These are phyloP conservation scores for Colletotrichum cordylinicola DNA, from an alignment of 2,329 filamentous ascomycete genomes.

Conservation along the genomic window DNA sequence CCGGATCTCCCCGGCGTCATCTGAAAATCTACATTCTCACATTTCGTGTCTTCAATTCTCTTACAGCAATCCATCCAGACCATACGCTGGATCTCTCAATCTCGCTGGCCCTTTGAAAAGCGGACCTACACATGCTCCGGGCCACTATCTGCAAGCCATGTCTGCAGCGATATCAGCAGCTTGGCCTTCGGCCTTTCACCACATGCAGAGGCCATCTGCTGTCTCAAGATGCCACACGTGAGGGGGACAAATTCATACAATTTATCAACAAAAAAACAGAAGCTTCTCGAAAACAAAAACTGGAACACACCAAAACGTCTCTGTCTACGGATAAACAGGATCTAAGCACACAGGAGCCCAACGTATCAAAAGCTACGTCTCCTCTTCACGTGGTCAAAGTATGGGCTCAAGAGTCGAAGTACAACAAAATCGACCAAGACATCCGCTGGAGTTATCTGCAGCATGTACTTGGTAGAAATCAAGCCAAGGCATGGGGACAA, in stretches of 20 bases:
- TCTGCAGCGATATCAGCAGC: neutral
- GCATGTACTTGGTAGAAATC: neutral
- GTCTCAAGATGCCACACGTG: neutral
- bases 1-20: neutral
- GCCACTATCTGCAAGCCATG: neutral
- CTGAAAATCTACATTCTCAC: neutral
- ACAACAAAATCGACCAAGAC: neutral
- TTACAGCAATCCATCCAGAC: neutral
- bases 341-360: neutral
- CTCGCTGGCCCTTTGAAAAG: neutral
- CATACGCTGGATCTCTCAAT: neutral
- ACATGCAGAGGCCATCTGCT: neutral
- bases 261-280: neutral
- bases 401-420: neutral
- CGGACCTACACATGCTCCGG: neutral
- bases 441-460: neutral
- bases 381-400: neutral
- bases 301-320: neutral
- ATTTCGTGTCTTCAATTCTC: neutral
- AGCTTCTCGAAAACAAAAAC: constrained; percentile 20
- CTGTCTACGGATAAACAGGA: neutral
- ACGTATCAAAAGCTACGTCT: neutral
- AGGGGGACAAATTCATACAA: neutral
- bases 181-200: neutral
- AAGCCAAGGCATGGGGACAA: neutral